Base-by-base conservation (phyloP, 208 protist genomes). In the Trypanosoma mega region DNA sequence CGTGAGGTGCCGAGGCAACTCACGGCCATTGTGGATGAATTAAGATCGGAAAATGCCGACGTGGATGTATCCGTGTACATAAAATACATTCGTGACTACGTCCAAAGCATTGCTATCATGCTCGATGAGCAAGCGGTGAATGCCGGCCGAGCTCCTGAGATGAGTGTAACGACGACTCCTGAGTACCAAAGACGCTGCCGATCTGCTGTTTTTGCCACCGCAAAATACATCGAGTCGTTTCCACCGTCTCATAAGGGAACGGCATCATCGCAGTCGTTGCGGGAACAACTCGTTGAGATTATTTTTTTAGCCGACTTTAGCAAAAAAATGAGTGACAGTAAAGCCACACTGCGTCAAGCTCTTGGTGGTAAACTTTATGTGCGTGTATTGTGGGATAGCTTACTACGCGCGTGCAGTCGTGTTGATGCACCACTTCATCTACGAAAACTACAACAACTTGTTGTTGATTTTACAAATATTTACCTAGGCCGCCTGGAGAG, bases 21-120 rank as follows among this genome's bases (percentile, higher is more conserved):
- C 36, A 4, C 50, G 33, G 54, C 55, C 20, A 72, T 74, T 29
- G 58, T 80, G 31, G 53, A 65, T 45, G 60, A 74, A 12, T 73
- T 66, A 34, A 53, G 50, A 24, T 33, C 36, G 16, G 43, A 62
- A n/a, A 20, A 16, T 18, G n/a, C 16, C 23, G 18, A 41, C 68
- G 6, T 63, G 58, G 23, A 72, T 80, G 51, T 56, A 39, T 39
- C 76, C 72, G 16, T 72, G 12, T 71, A 71, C 26, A 46, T 64
- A 12, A 64, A 71, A 27, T 71, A 71, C 50, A 63, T 93, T 52
- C 57, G 72, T 18, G 80, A 90, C 26, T 81, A 83, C 61, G 69
- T 90, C 49, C 68, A 75, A 12, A 80, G 86, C 5, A 67, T 93
- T 39, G 72, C 78, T 48, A 84, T 93, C 21, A 71, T 64, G 30